Conservation (phyloP, 306 rosid species). For the Elaeagnus macrophylla region DNA sequence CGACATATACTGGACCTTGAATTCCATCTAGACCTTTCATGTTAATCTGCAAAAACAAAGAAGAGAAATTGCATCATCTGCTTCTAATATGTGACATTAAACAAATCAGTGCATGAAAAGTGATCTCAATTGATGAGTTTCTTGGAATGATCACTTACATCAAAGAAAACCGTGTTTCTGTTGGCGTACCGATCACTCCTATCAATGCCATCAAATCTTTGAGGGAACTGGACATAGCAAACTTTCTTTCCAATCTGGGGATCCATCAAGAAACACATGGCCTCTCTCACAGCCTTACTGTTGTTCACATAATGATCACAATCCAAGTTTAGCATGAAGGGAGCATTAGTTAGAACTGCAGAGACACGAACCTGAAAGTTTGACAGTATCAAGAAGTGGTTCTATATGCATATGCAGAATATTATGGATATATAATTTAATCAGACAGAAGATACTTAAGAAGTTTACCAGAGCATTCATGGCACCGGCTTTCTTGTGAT, state of each 20-base stretch:
- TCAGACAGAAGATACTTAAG: conserved; percentile 1
- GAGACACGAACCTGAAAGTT: conserved; percentile 77
- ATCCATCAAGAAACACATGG: conserved; percentile 97
- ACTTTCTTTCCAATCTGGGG: conserved; percentile 74
- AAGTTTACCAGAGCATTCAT: conserved; percentile 80
- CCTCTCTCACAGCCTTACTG: conserved; percentile 75
- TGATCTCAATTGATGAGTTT: not conserved
- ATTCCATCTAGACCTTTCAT: conserved; percentile 96
- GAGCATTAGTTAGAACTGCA: conserved; percentile 84
- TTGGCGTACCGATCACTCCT: conserved; percentile 86
- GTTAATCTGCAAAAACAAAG: conserved; percentile 59
- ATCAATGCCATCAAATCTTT: conserved; percentile 86
- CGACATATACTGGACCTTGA: conserved; percentile 95
- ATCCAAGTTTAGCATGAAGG: conserved; percentile 87
- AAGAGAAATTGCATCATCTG: conserved; percentile 10
- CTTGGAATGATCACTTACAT: conserved; percentile 37
- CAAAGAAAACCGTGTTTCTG: conserved; percentile 83
- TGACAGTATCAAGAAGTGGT: conserved; percentile 5
- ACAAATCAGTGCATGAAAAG: conserved; percentile 1
- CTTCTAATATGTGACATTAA: not conserved
- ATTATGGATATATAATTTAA: not conserved
- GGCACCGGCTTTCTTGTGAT: conserved; percentile 98
- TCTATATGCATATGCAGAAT: not conserved
- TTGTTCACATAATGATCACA: conserved; percentile 89
- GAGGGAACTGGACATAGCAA: conserved; percentile 88